Base-by-base conservation (phyloP, 2,329 filamentous ascomycete species). In the Nothophoma quercina region DNA sequence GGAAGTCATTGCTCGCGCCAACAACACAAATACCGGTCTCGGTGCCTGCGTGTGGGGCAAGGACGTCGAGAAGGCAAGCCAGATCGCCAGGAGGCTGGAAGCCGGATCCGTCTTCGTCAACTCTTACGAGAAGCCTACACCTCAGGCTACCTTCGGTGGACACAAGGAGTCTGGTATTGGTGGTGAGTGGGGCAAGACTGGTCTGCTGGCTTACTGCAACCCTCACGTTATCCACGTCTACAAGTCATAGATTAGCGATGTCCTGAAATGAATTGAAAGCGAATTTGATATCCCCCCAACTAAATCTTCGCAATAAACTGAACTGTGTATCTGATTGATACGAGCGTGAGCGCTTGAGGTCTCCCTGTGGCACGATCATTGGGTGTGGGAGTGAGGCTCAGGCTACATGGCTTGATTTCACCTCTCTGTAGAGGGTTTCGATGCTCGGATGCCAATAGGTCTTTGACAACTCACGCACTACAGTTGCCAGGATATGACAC, bases 91-190 rank as follows among this genome's bases (percentile, higher is more conserved):
- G 32, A 68, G 74, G 21, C 66, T 86, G 13, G 74, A 82, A 63
- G 79, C 82, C n/a, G 83, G 83, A 1, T 83, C 72, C 23, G 80
- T 85, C 15, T 85, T 80, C 68, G 75, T 85, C 49, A 86, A 86
- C 70, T 78, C 74, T 16, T 80, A 71, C 53, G 76, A 79, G 66
- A 78, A 78, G 66, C 73, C 75, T 0, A 78, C 75, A 4, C 77
- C 79, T 0, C 71, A 77, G 59, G 79, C 78, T 4, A 69, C 75
- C 60, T 93, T 93, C 62, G 88, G 88, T 46, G 91, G 91, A 0
- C 91, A 84, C 80, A 93, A 93, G 77, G 84, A 91, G 77, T 85
- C 80, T 21, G 90, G 91, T 56, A 89, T 92, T 51, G 90, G 90
- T 35, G 85, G 89, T 50, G 91, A 96, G 74, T 79, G 77, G 77